Base-by-base conservation (phyloP, 2,329 filamentous ascomycete genomes). In the Talaromyces sp. region DNA sequence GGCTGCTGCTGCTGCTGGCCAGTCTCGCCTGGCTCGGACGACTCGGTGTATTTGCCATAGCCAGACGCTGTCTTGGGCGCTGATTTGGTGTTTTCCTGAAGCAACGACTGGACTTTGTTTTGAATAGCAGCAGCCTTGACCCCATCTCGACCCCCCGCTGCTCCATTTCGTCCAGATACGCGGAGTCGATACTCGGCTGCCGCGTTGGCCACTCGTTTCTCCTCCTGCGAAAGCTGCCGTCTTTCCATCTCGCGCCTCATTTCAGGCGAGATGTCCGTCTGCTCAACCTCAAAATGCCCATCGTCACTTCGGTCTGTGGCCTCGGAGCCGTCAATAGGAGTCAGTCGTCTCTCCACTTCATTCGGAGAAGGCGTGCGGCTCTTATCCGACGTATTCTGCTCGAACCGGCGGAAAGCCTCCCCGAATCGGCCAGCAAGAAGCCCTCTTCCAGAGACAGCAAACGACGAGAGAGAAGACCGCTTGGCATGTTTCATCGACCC, bases 381-480 rank as follows among this genome's bases (percentile, higher is more conserved):
- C 19, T 75, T 74, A 55, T 76, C 71, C 49, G 68, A 69, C 63
- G 74, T 75, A 62, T 80, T 84, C 27, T 80, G 82, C 73, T 99
- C 95, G 67, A 98, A 98, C 6, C 90, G 85, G 70, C 93, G 92
- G 78, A 98, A 97, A 3, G 93, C 93, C 69, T 97, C 93, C 0
- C 93, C 92, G 73, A 98, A 97, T 67, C 89, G 92, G 27, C 92
- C 91, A 5, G 88, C 88, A n/a, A 97, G 81, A 42, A 96, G 86
- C 61, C 86, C 91, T 75, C 95, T 96, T 44, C 86, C 87, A 7
- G 89, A 86, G 19, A 91, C 76, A 0, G 88, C 87, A 59, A 89
- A 82, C 1, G 83, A 85, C 13, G 85, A 83, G 65, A 96, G 76
- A 73, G 91, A 95, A 1, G 87, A 82, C 11, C 90, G 85, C 73